Evolutionary conservation across 192 early-diverging fungal species (phyloP), one percentile per base, ranked within the genome.

Genomic region (Gryganskiella cystojenkinii): DNA sequence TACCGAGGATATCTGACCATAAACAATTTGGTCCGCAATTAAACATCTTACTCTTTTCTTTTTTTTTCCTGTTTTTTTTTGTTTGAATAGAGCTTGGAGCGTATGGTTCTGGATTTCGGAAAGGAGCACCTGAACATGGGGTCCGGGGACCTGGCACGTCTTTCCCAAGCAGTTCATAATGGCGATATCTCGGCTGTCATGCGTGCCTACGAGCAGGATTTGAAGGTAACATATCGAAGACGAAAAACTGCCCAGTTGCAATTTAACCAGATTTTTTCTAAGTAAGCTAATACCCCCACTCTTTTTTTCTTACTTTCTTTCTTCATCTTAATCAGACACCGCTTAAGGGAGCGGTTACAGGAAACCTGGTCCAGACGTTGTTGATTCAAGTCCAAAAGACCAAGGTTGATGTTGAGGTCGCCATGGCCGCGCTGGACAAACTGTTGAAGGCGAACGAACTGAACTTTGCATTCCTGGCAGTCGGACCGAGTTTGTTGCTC

Each of bases 371-470:
- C 22, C 86, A 90, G 43, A 87, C 91, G 5, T 81, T 94, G 22
- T 81, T 93, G 45, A 94, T 94, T 35, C 92, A 94, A 67, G 80
- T 98, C 7, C 96, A 98, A 82, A 98, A 98, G 76, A 92, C 94
- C 8, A 98, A 98, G 76, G 95, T 98, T 0, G 96, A 98, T 76
- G 87, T 95, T 30, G 95, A 94, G 37, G 80, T 95, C 8, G 94
- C 95, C 17, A 96, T 98, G 92, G 83, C 93, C 0, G 95, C 96
- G 0, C 71, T 98, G 24, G 95, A 98, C 76, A 95, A 97, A 68
- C 87, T 98, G 24, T 88, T 98, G 53, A 91, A 91, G 61, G 90
- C 96, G 0, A 98, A 98, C 78, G 96, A 98, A 70, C 90, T 98
- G 61, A 98, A 98, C 61, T 98, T 98, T 87, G 90, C 94, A 11